Evolutionary conservation across 257 asterid genomes (phyloP).

Genomic region (Haberlea rhodopensis): DNA sequence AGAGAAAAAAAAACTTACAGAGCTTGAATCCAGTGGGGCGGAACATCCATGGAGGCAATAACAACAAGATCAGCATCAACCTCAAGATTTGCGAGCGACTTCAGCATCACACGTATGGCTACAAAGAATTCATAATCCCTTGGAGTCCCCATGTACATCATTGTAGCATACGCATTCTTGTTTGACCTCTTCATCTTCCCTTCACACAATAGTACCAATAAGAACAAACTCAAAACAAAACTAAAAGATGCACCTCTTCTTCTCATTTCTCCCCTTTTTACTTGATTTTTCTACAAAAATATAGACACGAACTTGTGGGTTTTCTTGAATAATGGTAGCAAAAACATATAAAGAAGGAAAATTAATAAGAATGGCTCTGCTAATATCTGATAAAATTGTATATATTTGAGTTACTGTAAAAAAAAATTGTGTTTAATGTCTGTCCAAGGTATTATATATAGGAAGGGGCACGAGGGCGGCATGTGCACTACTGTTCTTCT

Average conservation of each 20-base stretch:
- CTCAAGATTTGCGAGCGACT: constrained; percentile 47
- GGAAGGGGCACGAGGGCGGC: no score
- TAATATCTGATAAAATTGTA: no score
- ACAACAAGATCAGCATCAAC: constrained; percentile 89
- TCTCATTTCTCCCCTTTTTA: neutral
- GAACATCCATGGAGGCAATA: constrained; percentile 93
- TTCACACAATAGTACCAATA: neutral
- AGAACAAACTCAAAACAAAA: neutral
- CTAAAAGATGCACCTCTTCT: neutral
- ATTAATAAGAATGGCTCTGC: no score
- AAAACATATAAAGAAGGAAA: no score
- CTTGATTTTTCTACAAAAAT: no score
- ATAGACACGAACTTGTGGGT: no score
- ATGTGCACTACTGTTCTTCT: no score
- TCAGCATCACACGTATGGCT: constrained; percentile 83
- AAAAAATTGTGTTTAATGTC: no score
- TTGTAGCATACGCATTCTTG: constrained; percentile 79
- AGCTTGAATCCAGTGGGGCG: constrained; percentile 69
- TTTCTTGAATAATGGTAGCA: no score
- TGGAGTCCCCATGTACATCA: constrained; percentile 99
- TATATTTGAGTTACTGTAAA: no score
- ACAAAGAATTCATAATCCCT: constrained; percentile 89
- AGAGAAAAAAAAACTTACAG: constrained; percentile 46
- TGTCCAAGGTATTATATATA: no score
- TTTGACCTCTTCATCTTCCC: constrained; percentile 17